phyloP scores from a whole-genome alignment of 345 rosid genomes.

The Syzygium jambos region DNA sequence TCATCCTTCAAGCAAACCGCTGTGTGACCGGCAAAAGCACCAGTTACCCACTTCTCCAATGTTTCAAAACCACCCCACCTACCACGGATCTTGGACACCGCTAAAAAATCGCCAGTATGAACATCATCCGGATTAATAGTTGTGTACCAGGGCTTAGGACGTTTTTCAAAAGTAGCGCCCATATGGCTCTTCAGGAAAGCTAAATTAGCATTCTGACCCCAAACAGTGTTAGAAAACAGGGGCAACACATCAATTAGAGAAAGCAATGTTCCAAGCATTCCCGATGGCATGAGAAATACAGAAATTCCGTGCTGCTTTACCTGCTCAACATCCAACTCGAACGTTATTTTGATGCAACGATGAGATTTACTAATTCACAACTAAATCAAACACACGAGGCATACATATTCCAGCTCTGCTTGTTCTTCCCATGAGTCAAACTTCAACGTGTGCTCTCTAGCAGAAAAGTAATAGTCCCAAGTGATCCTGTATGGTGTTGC shows the following conservation, averaged over 20 bases:
- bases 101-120: conserved; percentile 87
- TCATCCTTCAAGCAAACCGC: conserved; percentile 97
- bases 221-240: conserved; percentile 72
- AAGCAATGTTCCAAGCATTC: conserved; percentile 88
- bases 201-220: conserved; percentile 92
- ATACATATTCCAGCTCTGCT: conserved; percentile 90
- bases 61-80: conserved; percentile 99
- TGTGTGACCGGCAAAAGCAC: conserved; percentile 98
- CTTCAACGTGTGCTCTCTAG: conserved; percentile 68
- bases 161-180: conserved; percentile 87
- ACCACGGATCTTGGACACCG: conserved; percentile 88
- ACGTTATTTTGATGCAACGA: not conserved
- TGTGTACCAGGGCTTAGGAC: conserved; percentile 70
- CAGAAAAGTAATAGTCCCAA: conserved; percentile 93
- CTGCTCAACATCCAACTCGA: conserved; percentile 28
- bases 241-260: conserved; percentile 86
- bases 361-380: not conserved
- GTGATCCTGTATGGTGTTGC: conserved; percentile 95
- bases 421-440: conserved; percentile 87
- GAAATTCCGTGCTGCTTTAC: conserved; percentile 92
- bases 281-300: conserved; percentile 94
- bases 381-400: conserved; percentile 2
- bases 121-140: conserved; percentile 69
- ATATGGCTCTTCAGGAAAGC: conserved; percentile 79
- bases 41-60: conserved; percentile 97